A percentile compares a stretch with the other conserved stretches of the same genome.
Conservation (phyloP, 2,329 filamentous ascomycete genomes). For the Ilyonectria mors-panacis region DNA sequence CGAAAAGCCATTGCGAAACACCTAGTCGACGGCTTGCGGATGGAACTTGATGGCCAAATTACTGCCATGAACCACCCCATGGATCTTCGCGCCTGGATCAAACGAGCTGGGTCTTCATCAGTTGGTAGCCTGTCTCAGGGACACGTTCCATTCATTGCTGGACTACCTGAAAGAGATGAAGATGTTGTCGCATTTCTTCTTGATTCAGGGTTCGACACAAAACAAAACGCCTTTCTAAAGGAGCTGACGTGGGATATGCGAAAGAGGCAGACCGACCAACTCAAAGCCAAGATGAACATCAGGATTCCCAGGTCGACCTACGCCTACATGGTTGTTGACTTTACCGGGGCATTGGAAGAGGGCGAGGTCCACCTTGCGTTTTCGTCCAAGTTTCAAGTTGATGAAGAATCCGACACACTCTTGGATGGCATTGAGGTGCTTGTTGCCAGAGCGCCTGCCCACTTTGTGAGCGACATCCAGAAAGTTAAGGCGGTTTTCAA, state of each 20-base stretch:
- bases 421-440: slow-evolving; percentile 74
- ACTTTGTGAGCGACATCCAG: slow-evolving; percentile 81
- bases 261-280: slow-evolving; percentile 64
- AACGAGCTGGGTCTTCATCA: slow-evolving; percentile 53
- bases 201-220: slow-evolving; percentile 72
- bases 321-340: slow-evolving; percentile 79
- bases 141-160: slow-evolving; percentile 61
- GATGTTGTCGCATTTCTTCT: slow-evolving; percentile 71
- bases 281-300: slow-evolving; percentile 72
- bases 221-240: slow-evolving; percentile 63
- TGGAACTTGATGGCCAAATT: slow-evolving; percentile 67
- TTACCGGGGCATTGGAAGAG: slow-evolving; percentile 70
- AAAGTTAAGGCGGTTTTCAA: slow-evolving; percentile 72
- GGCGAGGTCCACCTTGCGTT: slow-evolving; percentile 79
- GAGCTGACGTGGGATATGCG: slow-evolving; percentile 64
- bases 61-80: slow-evolving; percentile 65
- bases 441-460: slow-evolving; percentile 78
- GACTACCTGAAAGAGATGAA: slow-evolving; percentile 64
- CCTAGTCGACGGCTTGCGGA: slow-evolving; percentile 64
- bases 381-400: slow-evolving; percentile 73
- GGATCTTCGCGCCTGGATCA: slow-evolving; percentile 69
- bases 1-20: slow-evolving; percentile 63
- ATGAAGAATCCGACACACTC: slow-evolving; percentile 66
- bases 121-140: slow-evolving; percentile 58
- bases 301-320: slow-evolving; percentile 73